These are phyloP conservation scores for Thalassiosira tumida DNA, from an alignment of 352 stramenopile genomes.

Conservation along the genomic window DNA sequence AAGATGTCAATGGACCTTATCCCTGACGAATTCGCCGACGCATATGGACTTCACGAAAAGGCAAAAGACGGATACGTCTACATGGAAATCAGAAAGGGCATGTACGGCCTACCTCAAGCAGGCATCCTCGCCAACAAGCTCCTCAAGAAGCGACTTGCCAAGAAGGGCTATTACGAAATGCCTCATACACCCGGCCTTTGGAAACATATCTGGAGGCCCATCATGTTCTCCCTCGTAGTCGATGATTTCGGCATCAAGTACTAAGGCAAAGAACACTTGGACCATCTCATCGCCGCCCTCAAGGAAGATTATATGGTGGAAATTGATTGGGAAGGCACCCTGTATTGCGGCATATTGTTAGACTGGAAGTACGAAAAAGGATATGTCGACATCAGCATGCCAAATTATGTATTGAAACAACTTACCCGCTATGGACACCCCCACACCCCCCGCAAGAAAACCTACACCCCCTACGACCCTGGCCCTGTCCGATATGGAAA, in stretches of 20 bases:
- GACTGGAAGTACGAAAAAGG: constrained; percentile 72
- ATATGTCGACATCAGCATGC: constrained; percentile 59
- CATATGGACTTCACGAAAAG: constrained; percentile 63
- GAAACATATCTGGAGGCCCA: not conserved
- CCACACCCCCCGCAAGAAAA: constrained; percentile 22
- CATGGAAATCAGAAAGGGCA: constrained; percentile 53
- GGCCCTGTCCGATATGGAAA: not conserved
- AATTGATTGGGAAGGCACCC: constrained; percentile 55
- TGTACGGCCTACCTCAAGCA: constrained; percentile 68
- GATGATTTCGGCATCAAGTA: constrained; percentile 38
- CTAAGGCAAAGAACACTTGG: not conserved
- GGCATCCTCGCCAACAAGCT: constrained; percentile 37
- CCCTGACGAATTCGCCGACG: constrained; percentile 53
- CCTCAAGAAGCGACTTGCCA: not conserved
- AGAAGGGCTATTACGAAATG: not conserved
- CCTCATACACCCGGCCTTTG: constrained; percentile 25
- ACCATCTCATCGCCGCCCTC: constrained; percentile 18
- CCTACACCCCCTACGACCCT: constrained; percentile 33
- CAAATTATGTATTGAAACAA: constrained; percentile 45
- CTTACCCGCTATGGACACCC: constrained; percentile 34
- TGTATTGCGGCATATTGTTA: constrained; percentile 68
- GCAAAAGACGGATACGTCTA: constrained; percentile 47
- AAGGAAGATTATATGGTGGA: constrained; percentile 52
- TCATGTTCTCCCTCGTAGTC: constrained; percentile 9
- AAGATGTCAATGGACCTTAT: constrained; percentile 52